Conservation (phyloP, 768 basidiomycete genomes). For the Strobilomyces echinocephalus region DNA sequence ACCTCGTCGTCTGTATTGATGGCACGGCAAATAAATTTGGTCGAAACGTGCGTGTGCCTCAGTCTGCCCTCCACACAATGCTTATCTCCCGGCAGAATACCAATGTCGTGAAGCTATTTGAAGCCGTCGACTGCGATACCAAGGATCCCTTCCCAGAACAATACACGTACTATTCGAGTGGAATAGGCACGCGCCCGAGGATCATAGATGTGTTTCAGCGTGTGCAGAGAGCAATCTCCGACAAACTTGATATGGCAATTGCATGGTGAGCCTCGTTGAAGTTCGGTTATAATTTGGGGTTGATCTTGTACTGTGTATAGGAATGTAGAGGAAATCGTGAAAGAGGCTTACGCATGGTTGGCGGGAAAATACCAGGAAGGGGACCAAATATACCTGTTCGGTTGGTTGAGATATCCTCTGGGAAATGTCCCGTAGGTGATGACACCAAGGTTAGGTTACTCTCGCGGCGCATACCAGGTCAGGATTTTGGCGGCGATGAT, state of each 20-base stretch:
- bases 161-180: slow-evolving; percentile 6
- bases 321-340: slow-evolving; percentile 7
- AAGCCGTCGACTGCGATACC: slow-evolving; percentile 4
- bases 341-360: slow-evolving; percentile 4
- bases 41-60: not conserved
- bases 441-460: not conserved
- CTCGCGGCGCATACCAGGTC: slow-evolving; percentile 7
- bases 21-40: slow-evolving; percentile 9
- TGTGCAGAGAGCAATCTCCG: slow-evolving; percentile 2
- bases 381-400: slow-evolving; percentile 8
- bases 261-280: not conserved
- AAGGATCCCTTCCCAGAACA: slow-evolving; percentile 2
- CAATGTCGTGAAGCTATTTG: slow-evolving; percentile 8
- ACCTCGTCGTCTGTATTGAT: slow-evolving; percentile 7
- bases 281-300: not conserved
- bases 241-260: slow-evolving; percentile 7
- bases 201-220: slow-evolving; percentile 1
- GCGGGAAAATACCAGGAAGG: slow-evolving; percentile 7
- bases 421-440: not conserved
- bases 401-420: not conserved
- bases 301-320: not conserved
- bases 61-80: too few species aligned
- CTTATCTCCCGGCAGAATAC: slow-evolving; percentile 1
- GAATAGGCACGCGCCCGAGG: slow-evolving; percentile 6
- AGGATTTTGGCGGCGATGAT: slow-evolving; percentile 7